Evolutionary conservation across 2,329 filamentous ascomycete genomes (phyloP), one percentile per base, ranked within the genome.

Genomic region (Penicillium brasilianum): DNA sequence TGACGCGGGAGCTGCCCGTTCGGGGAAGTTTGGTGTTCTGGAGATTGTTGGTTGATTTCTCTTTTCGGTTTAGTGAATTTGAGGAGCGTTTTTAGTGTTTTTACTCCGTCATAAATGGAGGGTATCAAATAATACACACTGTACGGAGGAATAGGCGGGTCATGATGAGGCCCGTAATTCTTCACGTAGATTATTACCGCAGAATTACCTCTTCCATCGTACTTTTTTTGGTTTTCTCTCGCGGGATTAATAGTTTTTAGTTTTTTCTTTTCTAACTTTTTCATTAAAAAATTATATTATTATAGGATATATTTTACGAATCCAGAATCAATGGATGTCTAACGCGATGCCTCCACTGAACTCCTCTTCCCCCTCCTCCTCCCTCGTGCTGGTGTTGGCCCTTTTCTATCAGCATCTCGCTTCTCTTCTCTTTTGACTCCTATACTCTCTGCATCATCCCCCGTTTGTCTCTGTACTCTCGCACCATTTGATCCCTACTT

Each of bases 1-100:
- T 37, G 25, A 44, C 51, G 25, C 43, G 52, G 32, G 60, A 56
- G 46, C 32, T 41, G 36, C 48, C 56, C 56, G 39, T 59, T 59
- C 52, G 43, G 44, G 25, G 20, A 14, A 56, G 14, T 16, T 34
- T 48, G 39, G n/a, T 51, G 14, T 36, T 20, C 32, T 22, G 22
- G 50, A 9, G 16, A 46, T 25, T 58, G 25, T 39, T 39, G 39
- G 32, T 11, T 7, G 22, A 16, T 28, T 14, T 13, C 20, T 46
- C 16, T 46, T 28, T 7, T 28, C 1, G 22, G 22, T n/a, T 13
- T 10, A 28, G 44, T 16, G 22, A 14, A 18, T 22, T 43, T 18
- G n/a, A 22, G 39, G 25, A 28, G 25, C 6, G 25, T 28, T 28
- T 28, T 28, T 28, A 9, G 16, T 6, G 39, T 20, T 46, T 46